Base-by-base conservation (phyloP, 768 basidiomycete species). In the Artomyces pyxidatus region DNA sequence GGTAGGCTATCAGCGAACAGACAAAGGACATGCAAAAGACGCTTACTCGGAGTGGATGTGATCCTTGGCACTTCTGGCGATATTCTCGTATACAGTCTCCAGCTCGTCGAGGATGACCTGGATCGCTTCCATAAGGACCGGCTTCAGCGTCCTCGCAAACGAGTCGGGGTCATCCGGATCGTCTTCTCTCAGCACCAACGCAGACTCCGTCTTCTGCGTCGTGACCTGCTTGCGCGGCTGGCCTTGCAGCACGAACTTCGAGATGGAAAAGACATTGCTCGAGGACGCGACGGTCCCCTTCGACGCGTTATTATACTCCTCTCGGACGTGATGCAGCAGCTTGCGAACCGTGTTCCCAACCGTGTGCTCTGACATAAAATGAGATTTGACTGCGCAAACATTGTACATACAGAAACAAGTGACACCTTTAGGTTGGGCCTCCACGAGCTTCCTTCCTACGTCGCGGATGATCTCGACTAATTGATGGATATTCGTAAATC, bases 41-140 rank as follows among this genome's bases (percentile, higher is more conserved):
- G n/a, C n/a, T n/a, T n/a, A 97, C 95, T 96, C 93, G n/a, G 93
- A 91, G 65, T 98, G 95, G 51, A 99, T 88, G 63, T 98, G 94
- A 64, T 96, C 93, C 66, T 81, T 87, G 2, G 94, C 91, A 58
- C 88, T 89, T 71, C 89, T 95, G 8, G 89, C 88, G 17, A 98
- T 85, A 58, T 86, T 93, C 57, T 96, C 89, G 58, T 97, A 91
- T 1, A 95, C 94, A 2, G 89, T 93, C 64, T 96, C 94, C 30
- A 99, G 72, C 65, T 99, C 96, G 56, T 96, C 92, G 39, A 96
- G 74, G 16, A 97, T 88, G 61, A 97, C 95, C 61, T 95, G 88
- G 45, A 99, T 94, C 6, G 93, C 96, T 65, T 96, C 92, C 76
- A 97, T 91, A 47, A 99, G 74, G 1, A 96, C 85, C 2, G 95